phyloP scores from a whole-genome alignment of 345 rosid species.

The Gossypium thurberi region DNA sequence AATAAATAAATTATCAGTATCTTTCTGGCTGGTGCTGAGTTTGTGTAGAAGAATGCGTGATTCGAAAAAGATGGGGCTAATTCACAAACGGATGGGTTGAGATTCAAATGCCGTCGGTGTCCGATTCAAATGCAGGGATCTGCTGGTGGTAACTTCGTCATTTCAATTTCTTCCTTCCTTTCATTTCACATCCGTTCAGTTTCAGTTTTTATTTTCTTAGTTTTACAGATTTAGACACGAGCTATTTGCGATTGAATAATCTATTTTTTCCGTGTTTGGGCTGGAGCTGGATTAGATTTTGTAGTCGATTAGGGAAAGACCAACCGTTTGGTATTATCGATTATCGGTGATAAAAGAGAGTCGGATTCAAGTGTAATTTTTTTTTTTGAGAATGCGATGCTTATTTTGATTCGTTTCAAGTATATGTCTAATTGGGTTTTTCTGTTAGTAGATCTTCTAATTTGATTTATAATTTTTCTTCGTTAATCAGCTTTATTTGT shows the following conservation, averaged over 20 bases:
- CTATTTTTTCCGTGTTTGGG: neutral
- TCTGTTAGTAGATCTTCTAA: neutral
- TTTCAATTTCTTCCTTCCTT: neutral
- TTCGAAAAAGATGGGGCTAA: neutral
- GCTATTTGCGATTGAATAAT: neutral
- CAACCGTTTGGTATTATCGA: neutral
- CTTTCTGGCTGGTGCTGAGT: neutral
- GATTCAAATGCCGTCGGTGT: conserved; percentile 13
- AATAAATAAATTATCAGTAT: neutral
- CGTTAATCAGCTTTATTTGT: neutral
- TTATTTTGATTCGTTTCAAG: neutral
- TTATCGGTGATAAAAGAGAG: neutral
- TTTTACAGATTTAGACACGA: neutral
- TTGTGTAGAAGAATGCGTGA: neutral
- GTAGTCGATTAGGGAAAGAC: neutral
- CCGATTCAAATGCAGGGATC: conserved; percentile 32
- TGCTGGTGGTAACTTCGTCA: conserved; percentile 26
- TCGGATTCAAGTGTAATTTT: neutral
- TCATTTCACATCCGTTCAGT: neutral
- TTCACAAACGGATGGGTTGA: neutral
- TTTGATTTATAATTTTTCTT: conserved; percentile 4
- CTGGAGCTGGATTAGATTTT: conserved; percentile 7
- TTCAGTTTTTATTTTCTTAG: neutral
- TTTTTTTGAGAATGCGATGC: neutral
- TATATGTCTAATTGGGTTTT: neutral